Conservation (phyloP, 495 filamentous ascomycete species). For the Penicillium alfredii region DNA sequence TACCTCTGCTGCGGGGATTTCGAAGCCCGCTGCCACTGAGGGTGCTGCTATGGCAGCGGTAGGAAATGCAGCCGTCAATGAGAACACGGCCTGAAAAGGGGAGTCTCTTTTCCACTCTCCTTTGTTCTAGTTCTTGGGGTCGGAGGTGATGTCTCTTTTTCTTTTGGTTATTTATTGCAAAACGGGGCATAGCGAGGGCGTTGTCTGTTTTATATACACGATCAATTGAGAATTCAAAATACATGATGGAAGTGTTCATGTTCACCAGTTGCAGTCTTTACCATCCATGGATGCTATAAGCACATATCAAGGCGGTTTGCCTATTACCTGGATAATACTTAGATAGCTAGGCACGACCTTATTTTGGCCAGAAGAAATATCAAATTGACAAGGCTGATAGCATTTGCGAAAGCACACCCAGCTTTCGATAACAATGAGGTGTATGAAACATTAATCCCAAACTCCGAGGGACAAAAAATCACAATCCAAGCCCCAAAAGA, state of each 20-base stretch:
- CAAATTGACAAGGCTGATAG: too few species aligned
- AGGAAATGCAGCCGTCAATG: not conserved
- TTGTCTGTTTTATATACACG: slow-evolving; percentile 12
- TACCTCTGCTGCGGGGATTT: slow-evolving; percentile 8
- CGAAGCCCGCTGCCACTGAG: slow-evolving; percentile 25
- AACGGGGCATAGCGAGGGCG: slow-evolving; percentile 53
- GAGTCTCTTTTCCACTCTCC: not conserved
- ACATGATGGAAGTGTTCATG: too few species aligned
- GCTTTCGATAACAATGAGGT: too few species aligned
- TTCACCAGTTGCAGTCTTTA: too few species aligned
- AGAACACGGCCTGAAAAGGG: not conserved
- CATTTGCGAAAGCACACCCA: too few species aligned
- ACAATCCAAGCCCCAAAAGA: slow-evolving; percentile 3
- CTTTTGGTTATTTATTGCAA: slow-evolving; percentile 5
- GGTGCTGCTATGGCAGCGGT: slow-evolving; percentile 29
- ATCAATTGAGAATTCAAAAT: not conserved
- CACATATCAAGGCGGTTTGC: too few species aligned
- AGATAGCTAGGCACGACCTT: too few species aligned
- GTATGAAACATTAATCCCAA: too few species aligned
- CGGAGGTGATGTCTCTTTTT: slow-evolving; percentile 9
- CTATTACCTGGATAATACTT: too few species aligned
- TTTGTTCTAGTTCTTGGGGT: too few species aligned
- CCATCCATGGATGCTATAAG: too few species aligned
- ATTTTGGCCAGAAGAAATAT: too few species aligned
- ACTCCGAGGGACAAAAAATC: slow-evolving; percentile 1